phyloP scores from a whole-genome alignment of 2,329 filamentous ascomycete species.

The Ceratocystiopsis sp. region DNA sequence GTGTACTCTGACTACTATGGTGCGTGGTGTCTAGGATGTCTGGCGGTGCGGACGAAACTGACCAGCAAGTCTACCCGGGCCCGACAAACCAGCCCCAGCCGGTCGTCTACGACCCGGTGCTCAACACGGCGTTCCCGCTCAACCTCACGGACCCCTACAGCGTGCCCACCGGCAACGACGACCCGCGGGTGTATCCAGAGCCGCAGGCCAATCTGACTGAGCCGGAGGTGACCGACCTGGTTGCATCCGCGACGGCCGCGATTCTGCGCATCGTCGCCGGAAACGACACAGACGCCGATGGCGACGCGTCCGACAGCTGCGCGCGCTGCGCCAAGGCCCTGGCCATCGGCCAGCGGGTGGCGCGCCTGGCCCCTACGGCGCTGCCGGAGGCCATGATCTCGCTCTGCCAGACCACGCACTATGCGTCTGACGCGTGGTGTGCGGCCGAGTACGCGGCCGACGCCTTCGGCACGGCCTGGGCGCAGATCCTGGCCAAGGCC shows the following conservation, averaged over 20 bases:
- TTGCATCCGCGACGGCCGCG: constrained; percentile 24
- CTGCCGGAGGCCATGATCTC: constrained; percentile 32
- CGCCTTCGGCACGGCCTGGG: constrained; percentile 37
- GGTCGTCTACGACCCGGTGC: constrained; percentile 32
- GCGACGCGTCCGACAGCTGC: constrained; percentile 22
- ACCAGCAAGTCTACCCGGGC: constrained; percentile 10
- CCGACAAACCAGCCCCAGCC: constrained; percentile 18
- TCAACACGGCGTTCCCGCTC: constrained; percentile 34
- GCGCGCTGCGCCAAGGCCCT: constrained; percentile 35
- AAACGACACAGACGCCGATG: constrained; percentile 15
- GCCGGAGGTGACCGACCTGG: constrained; percentile 21
- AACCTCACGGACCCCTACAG: constrained; percentile 36
- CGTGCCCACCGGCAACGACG: constrained; percentile 28
- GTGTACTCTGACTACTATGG: constrained; percentile 32
- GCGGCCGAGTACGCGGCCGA: constrained; percentile 26
- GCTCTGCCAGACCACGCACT: constrained; percentile 30
- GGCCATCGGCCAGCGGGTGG: constrained; percentile 30
- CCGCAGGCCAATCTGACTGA: constrained; percentile 26
- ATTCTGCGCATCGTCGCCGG: constrained; percentile 26
- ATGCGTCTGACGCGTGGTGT: constrained; percentile 29
- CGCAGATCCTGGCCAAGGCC: constrained; percentile 35
- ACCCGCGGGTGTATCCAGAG: constrained; percentile 32
- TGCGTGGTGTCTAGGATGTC: too few relatives aligned
- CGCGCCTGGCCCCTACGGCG: constrained; percentile 27
- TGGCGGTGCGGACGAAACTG: too few relatives aligned